phyloP scores from a whole-genome alignment of 192 early-diverging fungal genomes.

The Anaeromyces robustus region DNA sequence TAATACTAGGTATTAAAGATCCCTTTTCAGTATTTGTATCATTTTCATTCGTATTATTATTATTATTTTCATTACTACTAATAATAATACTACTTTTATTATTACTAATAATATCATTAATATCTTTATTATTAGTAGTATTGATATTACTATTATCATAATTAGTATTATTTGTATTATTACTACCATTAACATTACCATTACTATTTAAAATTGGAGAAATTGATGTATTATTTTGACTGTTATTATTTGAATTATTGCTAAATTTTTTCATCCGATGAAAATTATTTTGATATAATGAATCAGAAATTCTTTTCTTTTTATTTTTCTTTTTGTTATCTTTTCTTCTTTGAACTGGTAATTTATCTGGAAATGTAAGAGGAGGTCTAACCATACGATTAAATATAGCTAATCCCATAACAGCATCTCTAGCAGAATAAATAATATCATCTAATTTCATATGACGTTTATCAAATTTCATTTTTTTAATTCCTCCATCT shows the following conservation, averaged over 20 bases:
- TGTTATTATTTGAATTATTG: background rate
- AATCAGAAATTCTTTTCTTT: background rate
- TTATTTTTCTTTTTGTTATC: background rate
- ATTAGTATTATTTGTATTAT: no score
- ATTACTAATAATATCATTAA: no score
- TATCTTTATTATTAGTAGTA: no score
- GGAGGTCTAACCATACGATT: background rate
- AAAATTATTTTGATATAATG: background rate
- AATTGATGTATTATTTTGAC: background rate
- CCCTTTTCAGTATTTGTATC: no score
- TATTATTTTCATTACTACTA: no score
- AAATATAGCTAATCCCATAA: background rate
- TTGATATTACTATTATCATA: no score
- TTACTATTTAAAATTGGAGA: background rate
- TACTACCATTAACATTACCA: no score
- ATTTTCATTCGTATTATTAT: no score
- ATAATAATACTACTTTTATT: no score
- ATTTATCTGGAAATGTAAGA: background rate
- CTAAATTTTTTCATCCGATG: background rate
- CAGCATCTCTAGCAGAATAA: background rate
- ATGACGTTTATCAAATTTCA: background rate
- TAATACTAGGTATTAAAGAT: no score
- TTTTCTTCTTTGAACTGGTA: background rate
- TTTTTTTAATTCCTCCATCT: background rate
- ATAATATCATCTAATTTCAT: background rate